These are phyloP conservation scores for Talaromyces sp. DNA, from an alignment of 2,329 filamentous ascomycete species.

Conservation along the genomic window DNA sequence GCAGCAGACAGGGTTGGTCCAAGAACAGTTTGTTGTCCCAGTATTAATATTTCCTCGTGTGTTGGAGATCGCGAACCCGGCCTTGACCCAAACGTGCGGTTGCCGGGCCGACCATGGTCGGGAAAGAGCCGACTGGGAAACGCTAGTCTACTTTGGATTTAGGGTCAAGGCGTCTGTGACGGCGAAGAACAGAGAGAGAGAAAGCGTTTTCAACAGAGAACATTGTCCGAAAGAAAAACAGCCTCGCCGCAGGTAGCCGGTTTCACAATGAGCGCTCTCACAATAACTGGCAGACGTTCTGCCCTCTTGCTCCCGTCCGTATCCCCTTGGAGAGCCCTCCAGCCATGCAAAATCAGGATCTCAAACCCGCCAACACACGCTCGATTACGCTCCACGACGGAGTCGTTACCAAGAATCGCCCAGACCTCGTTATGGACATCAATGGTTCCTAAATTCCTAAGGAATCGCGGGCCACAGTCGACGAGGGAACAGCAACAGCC, in stretches of 20 bases:
- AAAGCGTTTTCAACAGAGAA: no score
- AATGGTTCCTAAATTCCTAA: conserved; percentile 58
- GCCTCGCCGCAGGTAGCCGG: not conserved
- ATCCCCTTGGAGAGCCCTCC: not conserved
- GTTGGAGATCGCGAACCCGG: conserved; percentile 15
- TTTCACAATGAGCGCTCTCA: conserved; percentile 2
- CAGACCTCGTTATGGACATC: conserved; percentile 63
- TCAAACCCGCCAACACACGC: conserved; percentile 8
- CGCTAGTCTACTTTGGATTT: not conserved
- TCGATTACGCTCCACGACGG: conserved; percentile 19
- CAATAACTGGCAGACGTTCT: not conserved
- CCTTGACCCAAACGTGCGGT: conserved; percentile 14
- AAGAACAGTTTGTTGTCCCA: not conserved
- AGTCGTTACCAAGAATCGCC: conserved; percentile 44
- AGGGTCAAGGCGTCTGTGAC: not conserved
- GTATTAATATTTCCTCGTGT: not conserved
- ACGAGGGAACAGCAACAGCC: conserved; percentile 45
- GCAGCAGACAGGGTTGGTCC: not conserved
- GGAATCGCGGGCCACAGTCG: conserved; percentile 30
- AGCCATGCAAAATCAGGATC: not conserved
- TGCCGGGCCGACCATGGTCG: conserved; percentile 7
- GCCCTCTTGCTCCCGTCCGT: not conserved
- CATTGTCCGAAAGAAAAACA: not conserved
- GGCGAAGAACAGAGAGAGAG: not conserved
- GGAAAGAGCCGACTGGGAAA: not conserved